Conservation (phyloP, 345 rosid species). For the Jatropha curcas region DNA sequence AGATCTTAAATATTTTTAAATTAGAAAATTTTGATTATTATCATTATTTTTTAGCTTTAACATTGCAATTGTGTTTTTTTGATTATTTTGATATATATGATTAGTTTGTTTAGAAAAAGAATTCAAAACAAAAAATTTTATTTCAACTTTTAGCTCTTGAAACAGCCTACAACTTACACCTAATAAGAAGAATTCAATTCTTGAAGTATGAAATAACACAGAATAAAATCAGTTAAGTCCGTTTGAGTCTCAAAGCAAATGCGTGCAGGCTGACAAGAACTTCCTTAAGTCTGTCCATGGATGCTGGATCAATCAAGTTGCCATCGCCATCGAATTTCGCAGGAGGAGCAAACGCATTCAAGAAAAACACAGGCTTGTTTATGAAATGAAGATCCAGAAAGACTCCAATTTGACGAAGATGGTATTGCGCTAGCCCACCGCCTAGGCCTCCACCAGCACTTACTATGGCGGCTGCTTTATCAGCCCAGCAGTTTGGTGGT, state of each 20-base stretch:
- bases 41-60: too few species aligned
- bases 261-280: slow-evolving; percentile 62
- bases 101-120: too few species aligned
- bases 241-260: slow-evolving; percentile 52
- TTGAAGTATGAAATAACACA: neutral
- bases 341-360: slow-evolving; percentile 73
- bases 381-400: slow-evolving; percentile 83
- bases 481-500: slow-evolving; percentile 79
- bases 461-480: slow-evolving; percentile 79
- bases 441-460: slow-evolving; percentile 69
- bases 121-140: too few species aligned
- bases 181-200: too few species aligned
- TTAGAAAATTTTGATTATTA: too few species aligned
- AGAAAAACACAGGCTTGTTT: slow-evolving; percentile 75
- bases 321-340: slow-evolving; percentile 74
- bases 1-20: too few species aligned
- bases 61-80: too few species aligned
- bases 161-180: too few species aligned
- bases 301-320: slow-evolving; percentile 52
- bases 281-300: slow-evolving; percentile 49
- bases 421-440: slow-evolving; percentile 65
- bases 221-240: slow-evolving; percentile 14
- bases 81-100: too few species aligned
- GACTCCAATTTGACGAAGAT: slow-evolving; percentile 84
- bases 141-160: too few species aligned